A percentile compares a stretch with the other conserved stretches of the same genome.
phyloP scores from a whole-genome alignment of 2,329 filamentous ascomycete species.

The Erysiphe pulchra region DNA sequence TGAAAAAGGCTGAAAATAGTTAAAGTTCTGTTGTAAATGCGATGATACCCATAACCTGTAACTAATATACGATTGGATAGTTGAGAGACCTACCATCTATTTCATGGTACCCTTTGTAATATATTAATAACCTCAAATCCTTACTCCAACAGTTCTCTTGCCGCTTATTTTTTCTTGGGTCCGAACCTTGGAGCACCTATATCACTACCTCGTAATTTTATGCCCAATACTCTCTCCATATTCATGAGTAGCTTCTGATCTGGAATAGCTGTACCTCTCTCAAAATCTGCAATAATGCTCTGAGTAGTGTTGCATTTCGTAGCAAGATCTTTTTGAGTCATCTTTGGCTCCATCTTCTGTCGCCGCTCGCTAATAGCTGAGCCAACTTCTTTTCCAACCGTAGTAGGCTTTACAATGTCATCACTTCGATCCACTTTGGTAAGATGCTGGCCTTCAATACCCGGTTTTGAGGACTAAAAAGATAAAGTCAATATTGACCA shows the following conservation, averaged over 20 bases:
- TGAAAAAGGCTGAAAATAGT: constrained; percentile 2
- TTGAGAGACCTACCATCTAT: too few species aligned
- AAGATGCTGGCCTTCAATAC: constrained; percentile 66
- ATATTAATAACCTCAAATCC: too few species aligned
- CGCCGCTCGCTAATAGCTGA: constrained; percentile 61
- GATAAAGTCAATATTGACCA: neutral
- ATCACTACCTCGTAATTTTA: constrained; percentile 64
- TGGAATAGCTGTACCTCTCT: constrained; percentile 50
- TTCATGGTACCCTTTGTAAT: too few species aligned
- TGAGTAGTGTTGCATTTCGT: constrained; percentile 76
- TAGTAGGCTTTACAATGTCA: constrained; percentile 95
- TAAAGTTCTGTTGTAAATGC: neutral
- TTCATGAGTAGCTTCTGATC: constrained; percentile 59
- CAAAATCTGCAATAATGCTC: constrained; percentile 58
- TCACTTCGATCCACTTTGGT: constrained; percentile 95
- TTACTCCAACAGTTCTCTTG: neutral
- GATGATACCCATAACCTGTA: neutral
- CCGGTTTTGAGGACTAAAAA: constrained; percentile 23
- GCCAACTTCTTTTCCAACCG: constrained; percentile 56
- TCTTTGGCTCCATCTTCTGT: constrained; percentile 65
- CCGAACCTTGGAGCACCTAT: constrained; percentile 65
- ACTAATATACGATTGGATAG: too few species aligned
- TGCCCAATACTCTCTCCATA: constrained; percentile 68
- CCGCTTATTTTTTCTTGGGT: constrained; percentile 15
- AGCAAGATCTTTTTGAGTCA: constrained; percentile 77